phyloP scores from a whole-genome alignment of 148 eudicot species.

The Persicaria tinctoria region DNA sequence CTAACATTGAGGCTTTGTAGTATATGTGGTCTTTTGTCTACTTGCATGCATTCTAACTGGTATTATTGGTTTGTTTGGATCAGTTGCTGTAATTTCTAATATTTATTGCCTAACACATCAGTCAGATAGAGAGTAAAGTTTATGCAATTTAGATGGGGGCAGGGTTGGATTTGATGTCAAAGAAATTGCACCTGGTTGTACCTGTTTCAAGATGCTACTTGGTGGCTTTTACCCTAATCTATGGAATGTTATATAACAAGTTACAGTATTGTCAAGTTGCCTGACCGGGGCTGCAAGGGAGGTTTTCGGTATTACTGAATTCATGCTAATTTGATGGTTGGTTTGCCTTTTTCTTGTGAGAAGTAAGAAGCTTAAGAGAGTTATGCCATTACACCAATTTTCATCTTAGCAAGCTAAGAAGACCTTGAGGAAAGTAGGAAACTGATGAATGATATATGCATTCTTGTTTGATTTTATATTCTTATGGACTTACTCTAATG shows the following conservation, averaged over 20 bases:
- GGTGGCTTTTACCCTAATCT: background rate
- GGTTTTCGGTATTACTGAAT: background rate
- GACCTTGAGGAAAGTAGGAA: background rate
- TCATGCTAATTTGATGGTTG: background rate
- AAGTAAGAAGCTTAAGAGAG: background rate
- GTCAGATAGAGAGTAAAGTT: background rate
- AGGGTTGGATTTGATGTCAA: background rate
- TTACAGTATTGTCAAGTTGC: background rate
- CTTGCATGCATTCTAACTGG: background rate
- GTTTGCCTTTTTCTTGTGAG: background rate
- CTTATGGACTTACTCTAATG: background rate
- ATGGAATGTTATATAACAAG: background rate
- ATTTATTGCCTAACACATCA: conserved; percentile 1
- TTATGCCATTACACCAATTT: background rate
- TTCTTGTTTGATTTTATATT: background rate
- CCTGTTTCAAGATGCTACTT: background rate
- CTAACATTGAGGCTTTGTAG: background rate
- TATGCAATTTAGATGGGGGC: conserved; percentile 4
- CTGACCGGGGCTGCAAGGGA: background rate
- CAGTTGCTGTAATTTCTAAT: conserved; percentile 1
- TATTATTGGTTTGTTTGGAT: background rate
- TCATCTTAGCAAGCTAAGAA: background rate
- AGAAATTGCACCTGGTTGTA: background rate
- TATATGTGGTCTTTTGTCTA: background rate
- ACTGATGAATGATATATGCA: background rate